phyloP scores from a whole-genome alignment of 2,329 filamentous ascomycete genomes.

The Coniochaeta prunicola region DNA sequence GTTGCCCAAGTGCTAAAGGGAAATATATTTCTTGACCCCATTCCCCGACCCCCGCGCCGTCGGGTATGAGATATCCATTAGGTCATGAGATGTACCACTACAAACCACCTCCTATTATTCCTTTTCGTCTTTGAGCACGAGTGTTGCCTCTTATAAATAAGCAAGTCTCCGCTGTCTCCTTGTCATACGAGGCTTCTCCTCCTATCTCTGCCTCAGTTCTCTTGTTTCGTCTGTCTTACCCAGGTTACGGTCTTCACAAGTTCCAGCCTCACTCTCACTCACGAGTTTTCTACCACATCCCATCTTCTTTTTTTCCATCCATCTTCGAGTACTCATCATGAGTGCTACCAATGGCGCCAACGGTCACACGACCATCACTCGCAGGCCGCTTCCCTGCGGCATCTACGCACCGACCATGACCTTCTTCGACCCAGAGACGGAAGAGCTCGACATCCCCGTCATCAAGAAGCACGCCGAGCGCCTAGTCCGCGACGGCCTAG shows the following conservation, averaged over 20 bases:
- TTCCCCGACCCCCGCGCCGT: conserved; percentile 19
- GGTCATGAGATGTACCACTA: conserved; percentile 22
- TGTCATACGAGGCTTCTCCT: conserved; percentile 10
- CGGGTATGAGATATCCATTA: conserved; percentile 19
- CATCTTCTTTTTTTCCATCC: background rate
- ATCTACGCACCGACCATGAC: conserved; percentile 89
- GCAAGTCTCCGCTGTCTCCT: background rate
- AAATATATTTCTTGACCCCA: conserved; percentile 12
- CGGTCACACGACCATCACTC: conserved; percentile 28
- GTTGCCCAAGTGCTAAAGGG: conserved; percentile 4
- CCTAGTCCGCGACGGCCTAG: conserved; percentile 69
- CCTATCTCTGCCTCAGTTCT: background rate
- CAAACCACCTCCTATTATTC: background rate
- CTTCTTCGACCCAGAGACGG: conserved; percentile 77
- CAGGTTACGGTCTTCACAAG: background rate
- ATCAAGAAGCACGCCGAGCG: conserved; percentile 78
- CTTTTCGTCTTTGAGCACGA: conserved; percentile 4
- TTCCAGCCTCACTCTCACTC: background rate
- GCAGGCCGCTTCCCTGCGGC: conserved; percentile 63
- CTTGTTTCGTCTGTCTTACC: background rate
- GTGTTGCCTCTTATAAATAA: conserved; percentile 20
- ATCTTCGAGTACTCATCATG: conserved; percentile 23
- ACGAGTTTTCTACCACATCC: background rate
- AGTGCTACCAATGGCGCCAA: conserved; percentile 24
- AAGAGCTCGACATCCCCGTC: conserved; percentile 73